These are phyloP conservation scores for Akebia trifoliata DNA, from an alignment of 164 flowering plant genomes.

Conservation along the genomic window DNA sequence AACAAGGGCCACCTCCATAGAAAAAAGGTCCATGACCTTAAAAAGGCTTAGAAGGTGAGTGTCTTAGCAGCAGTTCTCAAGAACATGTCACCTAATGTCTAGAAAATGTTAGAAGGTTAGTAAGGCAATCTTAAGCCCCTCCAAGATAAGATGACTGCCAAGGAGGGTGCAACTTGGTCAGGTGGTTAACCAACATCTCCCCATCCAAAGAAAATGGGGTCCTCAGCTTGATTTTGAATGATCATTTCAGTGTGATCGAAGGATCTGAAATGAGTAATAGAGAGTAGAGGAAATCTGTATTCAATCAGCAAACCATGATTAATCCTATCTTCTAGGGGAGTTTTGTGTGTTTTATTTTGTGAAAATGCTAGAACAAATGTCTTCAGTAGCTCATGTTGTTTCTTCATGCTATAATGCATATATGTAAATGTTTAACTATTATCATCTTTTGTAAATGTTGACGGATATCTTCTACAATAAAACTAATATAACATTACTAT, in stretches of 20 bases:
- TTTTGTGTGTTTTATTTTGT: too few relatives aligned
- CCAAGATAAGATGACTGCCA: constrained; percentile 15
- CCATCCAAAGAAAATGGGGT: neutral
- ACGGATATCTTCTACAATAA: too few relatives aligned
- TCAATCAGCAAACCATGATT: neutral
- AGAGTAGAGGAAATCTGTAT: constrained; percentile 11
- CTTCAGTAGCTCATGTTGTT: too few relatives aligned
- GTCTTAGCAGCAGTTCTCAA: constrained; percentile 11
- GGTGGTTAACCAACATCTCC: constrained; percentile 10
- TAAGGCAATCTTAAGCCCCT: constrained; percentile 8
- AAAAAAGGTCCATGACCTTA: constrained; percentile 17
- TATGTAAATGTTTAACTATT: too few relatives aligned
- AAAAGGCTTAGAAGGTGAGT: constrained; percentile 19
- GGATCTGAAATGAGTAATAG: neutral
- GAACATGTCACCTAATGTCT: constrained; percentile 8
- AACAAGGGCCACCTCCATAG: constrained; percentile 15
- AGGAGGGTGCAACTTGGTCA: constrained; percentile 14
- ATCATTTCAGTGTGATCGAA: neutral
- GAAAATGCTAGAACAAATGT: too few relatives aligned
- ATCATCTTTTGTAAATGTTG: too few relatives aligned
- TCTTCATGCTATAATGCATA: too few relatives aligned
- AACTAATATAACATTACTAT: too few relatives aligned
- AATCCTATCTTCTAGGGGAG: too few relatives aligned
- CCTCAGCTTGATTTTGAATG: neutral
- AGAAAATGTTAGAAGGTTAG: constrained; percentile 6